Base-by-base conservation (phyloP, 2,329 filamentous ascomycete genomes). In the Ophiosphaerella korrae region DNA sequence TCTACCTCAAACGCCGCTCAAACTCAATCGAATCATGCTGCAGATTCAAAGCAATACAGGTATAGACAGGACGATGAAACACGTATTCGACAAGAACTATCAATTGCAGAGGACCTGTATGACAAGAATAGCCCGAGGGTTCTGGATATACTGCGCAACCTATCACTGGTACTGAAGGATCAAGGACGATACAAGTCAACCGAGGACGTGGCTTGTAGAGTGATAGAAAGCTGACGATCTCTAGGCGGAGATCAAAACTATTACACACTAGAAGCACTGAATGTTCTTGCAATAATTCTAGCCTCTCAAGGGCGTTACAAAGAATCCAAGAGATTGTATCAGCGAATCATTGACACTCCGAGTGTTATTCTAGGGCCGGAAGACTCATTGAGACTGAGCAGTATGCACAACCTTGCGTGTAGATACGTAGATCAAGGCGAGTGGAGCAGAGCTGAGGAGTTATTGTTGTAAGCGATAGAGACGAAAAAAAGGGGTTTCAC, bases 111-210 rank as follows among this genome's bases (percentile, higher is more conserved):
- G 42, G 48, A 9, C 7, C 29, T 35, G 7, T 29, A 29, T 29
- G 26, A 6, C 7, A 29, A 29, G 7, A 29, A 9, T 11, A 6
- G 16, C 38, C 38, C 18, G 34, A 42, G 52, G 46, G 54, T 34
- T 7, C 29, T 52, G 16, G 34, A 40, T 8, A 50, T 49, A 33
- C 42, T 59, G 14, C 41, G 0, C 33, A n/a, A 57, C 21, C 34
- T 63, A 41, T 47, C 42, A 16, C 7, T 32, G n/a, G 42, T 61
- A 32, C 52, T 63, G 12, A 7, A 48, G 3, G 35, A 41, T 1
- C 55, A 63, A 60, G 55, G 60, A 42, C 55, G 60, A 39, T 61
- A 54, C 39, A 57, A 42, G 41, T 44, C 57, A 29, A 55, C 55
- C n/a, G 60, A 60, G 31, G 52, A 52, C 29, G 43, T 48, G 16